Evolutionary conservation across 2,329 filamentous ascomycete genomes (phyloP), one percentile per base, ranked within the genome.

Genomic region (Trichoderma sp.): DNA sequence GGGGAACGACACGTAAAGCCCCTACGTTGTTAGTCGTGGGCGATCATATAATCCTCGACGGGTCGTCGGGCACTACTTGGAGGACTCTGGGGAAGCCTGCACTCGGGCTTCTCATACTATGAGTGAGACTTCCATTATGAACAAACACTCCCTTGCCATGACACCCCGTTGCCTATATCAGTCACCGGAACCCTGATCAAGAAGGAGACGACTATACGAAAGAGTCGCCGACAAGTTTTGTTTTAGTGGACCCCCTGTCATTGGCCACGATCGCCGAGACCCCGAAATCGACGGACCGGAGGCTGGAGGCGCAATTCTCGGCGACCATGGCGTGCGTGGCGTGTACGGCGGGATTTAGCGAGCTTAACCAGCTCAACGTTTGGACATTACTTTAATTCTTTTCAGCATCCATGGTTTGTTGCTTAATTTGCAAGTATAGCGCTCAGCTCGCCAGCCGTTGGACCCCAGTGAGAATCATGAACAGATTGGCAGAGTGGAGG

Each of bases 291-390:
- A 68, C 62, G 71, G 45, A 56, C 38, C 63, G 64, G 53, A 35
- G 45, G 35, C 38, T 33, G 50, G 75, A 74, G 33, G 62, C 71
- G 69, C 63, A 74, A 76, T 76, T 74, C 24, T 76, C 75, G 75
- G 75, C 62, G 75, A 76, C 71, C 69, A 76, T 76, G 75, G 69
- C 75, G 75, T 74, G 75, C 75, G 75, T 59, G 72, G 50, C 63
- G 72, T 27, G 45, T 50, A 71, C 21, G 68, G 38, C 59, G 68
- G 59, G 38, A 63, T 63, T 35, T 50, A 50, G 35, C 63, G 8
- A 45, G 35, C 14, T n/a, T 66, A 31, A n/a, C 24, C 31, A 12
- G 14, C 21, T 33, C 21, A 72, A 64, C 38, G 59, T 64, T 72
- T 60, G 63, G 69, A 72, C 38, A 45, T 12, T 12, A 16, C 27